These are phyloP conservation scores for Raphanus raphanistrum DNA, from an alignment of 345 rosid species.

Conservation along the genomic window DNA sequence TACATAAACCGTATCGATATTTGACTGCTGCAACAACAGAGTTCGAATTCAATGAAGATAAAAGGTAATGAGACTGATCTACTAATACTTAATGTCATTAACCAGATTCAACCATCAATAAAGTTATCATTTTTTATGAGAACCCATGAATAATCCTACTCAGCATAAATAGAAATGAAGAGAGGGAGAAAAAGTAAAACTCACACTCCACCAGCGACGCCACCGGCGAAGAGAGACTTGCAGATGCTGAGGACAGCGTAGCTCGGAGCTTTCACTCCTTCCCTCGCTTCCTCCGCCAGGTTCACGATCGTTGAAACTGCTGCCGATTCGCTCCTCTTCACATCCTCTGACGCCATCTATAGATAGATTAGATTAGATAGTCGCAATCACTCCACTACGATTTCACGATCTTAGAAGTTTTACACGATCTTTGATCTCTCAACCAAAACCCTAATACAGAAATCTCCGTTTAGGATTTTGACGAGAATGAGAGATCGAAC, in stretches of 20 bases:
- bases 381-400: constrained; percentile 16
- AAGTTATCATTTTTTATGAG: background rate
- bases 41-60: background rate
- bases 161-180: background rate
- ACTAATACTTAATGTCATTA: background rate
- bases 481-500: background rate
- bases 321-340: constrained; percentile 78
- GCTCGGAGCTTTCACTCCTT: constrained; percentile 89
- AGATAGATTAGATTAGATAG: background rate
- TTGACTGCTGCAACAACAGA: constrained; percentile 10
- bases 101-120: constrained; percentile 6
- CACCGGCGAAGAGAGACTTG: constrained; percentile 96
- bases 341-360: constrained; percentile 95
- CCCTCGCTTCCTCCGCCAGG: constrained; percentile 95
- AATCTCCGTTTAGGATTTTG: background rate
- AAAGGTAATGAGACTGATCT: constrained; percentile 10
- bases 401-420: constrained; percentile 22
- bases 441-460: background rate
- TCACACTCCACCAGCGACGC: constrained; percentile 98
- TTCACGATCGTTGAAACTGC: constrained; percentile 91
- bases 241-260: constrained; percentile 76
- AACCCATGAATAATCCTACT: background rate
- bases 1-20: background rate
- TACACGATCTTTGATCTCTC: constrained; percentile 7
- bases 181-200: constrained; percentile 12